Evolutionary conservation across 106 monocot species (phyloP), one percentile per base, ranked within the genome.

Genomic region (Phalaenopsis aphrodite): DNA sequence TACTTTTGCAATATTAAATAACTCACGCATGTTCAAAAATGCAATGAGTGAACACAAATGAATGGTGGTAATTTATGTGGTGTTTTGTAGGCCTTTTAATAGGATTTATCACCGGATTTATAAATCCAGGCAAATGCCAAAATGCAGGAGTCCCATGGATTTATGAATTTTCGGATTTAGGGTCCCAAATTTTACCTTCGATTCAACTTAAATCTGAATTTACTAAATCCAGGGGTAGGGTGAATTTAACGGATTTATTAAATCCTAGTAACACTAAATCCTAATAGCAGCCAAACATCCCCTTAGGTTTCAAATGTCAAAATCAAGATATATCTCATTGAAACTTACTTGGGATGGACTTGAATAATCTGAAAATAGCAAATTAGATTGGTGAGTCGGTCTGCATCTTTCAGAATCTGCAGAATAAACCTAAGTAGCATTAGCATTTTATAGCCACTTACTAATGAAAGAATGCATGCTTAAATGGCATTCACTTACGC

Each of bases 301-400:
- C 30, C 30, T 38, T 69, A 69, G 9, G 69, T 74, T 74, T 76
- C 47, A 76, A 47, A 76, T 76, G 49, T 19, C 9, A 76, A 52
- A 41, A 76, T 76, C 43, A 39, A 74, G 49, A 76, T 10, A n/a
- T 42, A 52, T 42, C 49, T 30, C 17, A 14, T 2, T 8, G n/a
- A 76, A 49, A 76, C 89, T 80, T 79, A 86, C 84, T 64, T 84
- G 84, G 66, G 52, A 19, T 41, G 75, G 67, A 69, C 24, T 80
- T 10, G 39, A 76, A 66, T 16, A 75, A 83, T 42, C 47, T 1
- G 82, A 78, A 81, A 55, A 73, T 15, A 64, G 57, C 66, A 43
- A 19, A 52, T 45, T 61, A 1, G 66, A 17, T 12, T 75, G 79
- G 17, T 61, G 65, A 81, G 46, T 64, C 19, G 18, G n/a, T 39